Percentiles rank a stretch among this genome's conserved stretches.
Conservation (phyloP, 1,139 yeast species). For the Suhomyces yuchorum region DNA sequence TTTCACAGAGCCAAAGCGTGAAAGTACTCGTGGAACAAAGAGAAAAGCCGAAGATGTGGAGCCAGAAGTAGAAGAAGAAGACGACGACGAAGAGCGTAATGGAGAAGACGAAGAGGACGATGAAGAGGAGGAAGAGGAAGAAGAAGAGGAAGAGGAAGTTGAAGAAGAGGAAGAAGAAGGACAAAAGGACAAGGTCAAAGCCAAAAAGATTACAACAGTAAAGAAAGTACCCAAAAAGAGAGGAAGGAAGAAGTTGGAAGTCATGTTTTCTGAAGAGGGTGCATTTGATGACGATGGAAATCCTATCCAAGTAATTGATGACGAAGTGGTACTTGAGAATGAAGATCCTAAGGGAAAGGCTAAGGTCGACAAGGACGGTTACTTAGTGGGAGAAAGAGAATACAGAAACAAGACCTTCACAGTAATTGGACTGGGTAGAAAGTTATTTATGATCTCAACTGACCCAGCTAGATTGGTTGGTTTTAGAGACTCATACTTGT, state of each 20-base stretch:
- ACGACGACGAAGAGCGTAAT: constrained; percentile 16
- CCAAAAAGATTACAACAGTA: constrained; percentile 12
- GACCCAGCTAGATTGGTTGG: constrained; percentile 97
- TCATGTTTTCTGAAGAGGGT: constrained; percentile 41
- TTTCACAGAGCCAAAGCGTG: constrained; percentile 15
- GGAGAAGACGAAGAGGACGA: constrained; percentile 25
- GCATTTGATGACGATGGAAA: constrained; percentile 53
- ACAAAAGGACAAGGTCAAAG: constrained; percentile 7
- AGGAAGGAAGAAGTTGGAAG: constrained; percentile 49
- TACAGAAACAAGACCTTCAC: constrained; percentile 84
- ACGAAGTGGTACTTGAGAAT: constrained; percentile 74
- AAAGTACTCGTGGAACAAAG: constrained; percentile 15
- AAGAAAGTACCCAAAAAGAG: constrained; percentile 38
- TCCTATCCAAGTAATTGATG: constrained; percentile 60
- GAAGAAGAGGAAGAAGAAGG: constrained; percentile 25
- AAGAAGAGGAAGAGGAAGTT: constrained; percentile 21
- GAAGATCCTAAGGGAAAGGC: constrained; percentile 79
- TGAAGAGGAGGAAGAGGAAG: constrained; percentile 29
- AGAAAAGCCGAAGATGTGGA: constrained; percentile 21
- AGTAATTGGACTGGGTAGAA: constrained; percentile 69
- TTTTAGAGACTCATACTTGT: constrained; percentile 86
- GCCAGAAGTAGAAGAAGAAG: constrained; percentile 23
- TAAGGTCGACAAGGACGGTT: constrained; percentile 72
- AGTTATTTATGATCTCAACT: constrained; percentile 85
- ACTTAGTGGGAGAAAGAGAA: constrained; percentile 71